phyloP scores from a whole-genome alignment of 148 eudicot species.

The Gaultheria prostrata region DNA sequence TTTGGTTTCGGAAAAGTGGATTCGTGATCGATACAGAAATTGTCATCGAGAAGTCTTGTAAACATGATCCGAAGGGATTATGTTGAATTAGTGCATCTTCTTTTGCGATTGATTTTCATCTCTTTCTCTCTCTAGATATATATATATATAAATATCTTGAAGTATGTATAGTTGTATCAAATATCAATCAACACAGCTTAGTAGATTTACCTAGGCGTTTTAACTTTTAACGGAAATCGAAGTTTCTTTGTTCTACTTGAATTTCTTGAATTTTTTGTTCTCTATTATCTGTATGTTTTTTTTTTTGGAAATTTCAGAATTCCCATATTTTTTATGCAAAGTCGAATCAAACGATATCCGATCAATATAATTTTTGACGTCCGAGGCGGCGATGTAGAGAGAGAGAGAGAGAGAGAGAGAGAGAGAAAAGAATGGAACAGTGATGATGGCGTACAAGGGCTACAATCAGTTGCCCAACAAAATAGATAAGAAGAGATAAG shows the following conservation, averaged over 20 bases:
- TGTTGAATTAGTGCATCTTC: neutral
- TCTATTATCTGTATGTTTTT: neutral
- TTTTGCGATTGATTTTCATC: neutral
- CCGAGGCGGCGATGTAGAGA: neutral
- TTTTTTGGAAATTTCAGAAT: too few species aligned
- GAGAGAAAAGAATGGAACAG: neutral
- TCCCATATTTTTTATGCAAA: too few species aligned
- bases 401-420: too few species aligned
- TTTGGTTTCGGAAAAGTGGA: neutral
- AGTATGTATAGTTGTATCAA: neutral
- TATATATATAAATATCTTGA: neutral
- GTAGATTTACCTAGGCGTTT: neutral
- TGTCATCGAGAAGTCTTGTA: neutral
- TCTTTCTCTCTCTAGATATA: neutral
- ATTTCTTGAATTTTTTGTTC: neutral
- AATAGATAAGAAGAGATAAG: constrained; percentile 18
- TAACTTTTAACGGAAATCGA: neutral
- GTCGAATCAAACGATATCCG: too few species aligned
- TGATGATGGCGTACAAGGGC: neutral
- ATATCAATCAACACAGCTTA: neutral
- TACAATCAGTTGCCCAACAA: neutral
- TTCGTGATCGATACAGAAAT: neutral
- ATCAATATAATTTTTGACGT: neutral
- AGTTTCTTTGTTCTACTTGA: neutral
- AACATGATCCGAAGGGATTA: constrained; percentile 33